A percentile compares a stretch with the other conserved stretches of the same genome.
Conservation (phyloP, 495 filamentous ascomycete species). For the Chaetomium cochliodes region DNA sequence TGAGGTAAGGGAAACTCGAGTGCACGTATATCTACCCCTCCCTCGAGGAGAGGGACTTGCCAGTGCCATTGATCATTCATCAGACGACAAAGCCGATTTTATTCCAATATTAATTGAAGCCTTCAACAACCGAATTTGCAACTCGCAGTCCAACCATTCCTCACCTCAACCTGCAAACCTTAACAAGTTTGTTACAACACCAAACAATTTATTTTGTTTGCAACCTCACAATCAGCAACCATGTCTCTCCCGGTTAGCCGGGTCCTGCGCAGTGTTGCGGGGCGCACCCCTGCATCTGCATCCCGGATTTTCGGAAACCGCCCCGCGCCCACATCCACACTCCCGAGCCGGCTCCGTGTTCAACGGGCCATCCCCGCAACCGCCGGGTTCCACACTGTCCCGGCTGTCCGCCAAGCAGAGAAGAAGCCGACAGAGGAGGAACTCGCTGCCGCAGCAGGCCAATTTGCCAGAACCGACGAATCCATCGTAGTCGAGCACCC, state of each 20-base stretch:
- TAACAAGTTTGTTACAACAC: not conserved
- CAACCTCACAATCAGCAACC: not conserved
- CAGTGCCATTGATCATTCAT: not conserved
- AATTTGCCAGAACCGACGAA: slow-evolving; percentile 76
- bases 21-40: slow-evolving; percentile 12
- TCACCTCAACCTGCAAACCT: not conserved
- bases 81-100: not conserved
- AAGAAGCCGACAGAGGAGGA: not conserved
- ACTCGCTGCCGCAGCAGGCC: slow-evolving; percentile 30
- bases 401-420: not conserved
- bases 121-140: not conserved
- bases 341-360: not conserved
- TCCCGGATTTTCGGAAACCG: slow-evolving; percentile 4
- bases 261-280: not conserved
- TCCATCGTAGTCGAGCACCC: slow-evolving; percentile 75
- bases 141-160: not conserved
- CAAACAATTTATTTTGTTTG: not conserved
- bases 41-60: not conserved
- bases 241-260: slow-evolving; percentile 11
- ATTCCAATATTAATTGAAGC: not conserved
- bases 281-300: not conserved
- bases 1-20: not conserved
- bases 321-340: slow-evolving; percentile 1
- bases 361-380: not conserved
- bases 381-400: slow-evolving; percentile 10